Evolutionary conservation across 768 basidiomycete species (phyloP).

Genomic region (Russula lepida): DNA sequence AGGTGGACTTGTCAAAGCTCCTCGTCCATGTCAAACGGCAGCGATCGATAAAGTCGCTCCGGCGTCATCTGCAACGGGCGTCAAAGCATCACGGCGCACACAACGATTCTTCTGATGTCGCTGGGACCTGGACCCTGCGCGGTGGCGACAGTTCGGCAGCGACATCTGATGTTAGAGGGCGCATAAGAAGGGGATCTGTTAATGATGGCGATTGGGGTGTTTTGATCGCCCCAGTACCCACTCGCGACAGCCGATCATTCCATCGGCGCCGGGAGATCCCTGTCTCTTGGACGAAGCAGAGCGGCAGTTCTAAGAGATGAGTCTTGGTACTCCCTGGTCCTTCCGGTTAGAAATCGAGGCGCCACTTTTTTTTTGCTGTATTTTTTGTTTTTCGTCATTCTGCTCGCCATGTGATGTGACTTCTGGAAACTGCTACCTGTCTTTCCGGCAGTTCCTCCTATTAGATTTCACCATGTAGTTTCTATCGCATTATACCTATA

Average conservation of each 20-base stretch:
- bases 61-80: constrained; percentile 45
- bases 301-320: not conserved
- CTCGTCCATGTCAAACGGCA: constrained; percentile 66
- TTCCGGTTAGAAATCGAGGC: not conserved
- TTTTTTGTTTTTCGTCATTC: not conserved
- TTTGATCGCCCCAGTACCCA: not conserved
- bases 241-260: not conserved
- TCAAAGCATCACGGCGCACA: not conserved
- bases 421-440: not conserved
- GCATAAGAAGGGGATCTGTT: constrained; percentile 17
- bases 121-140: not conserved
- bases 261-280: constrained; percentile 13
- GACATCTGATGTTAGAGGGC: not conserved
- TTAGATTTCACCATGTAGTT: not conserved
- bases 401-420: not conserved
- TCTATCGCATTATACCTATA: not conserved
- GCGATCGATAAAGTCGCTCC: constrained; percentile 62
- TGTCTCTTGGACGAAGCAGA: constrained; percentile 9
- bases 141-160: not conserved
- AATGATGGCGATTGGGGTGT: constrained; percentile 18
- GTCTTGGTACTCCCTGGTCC: not conserved
- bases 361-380: not conserved
- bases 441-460: not conserved
- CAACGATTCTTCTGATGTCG: not conserved
- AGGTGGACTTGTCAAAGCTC: constrained; percentile 56